Conservation (phyloP, 169 alveolate species). For the Cyclospora cayetanensis region DNA sequence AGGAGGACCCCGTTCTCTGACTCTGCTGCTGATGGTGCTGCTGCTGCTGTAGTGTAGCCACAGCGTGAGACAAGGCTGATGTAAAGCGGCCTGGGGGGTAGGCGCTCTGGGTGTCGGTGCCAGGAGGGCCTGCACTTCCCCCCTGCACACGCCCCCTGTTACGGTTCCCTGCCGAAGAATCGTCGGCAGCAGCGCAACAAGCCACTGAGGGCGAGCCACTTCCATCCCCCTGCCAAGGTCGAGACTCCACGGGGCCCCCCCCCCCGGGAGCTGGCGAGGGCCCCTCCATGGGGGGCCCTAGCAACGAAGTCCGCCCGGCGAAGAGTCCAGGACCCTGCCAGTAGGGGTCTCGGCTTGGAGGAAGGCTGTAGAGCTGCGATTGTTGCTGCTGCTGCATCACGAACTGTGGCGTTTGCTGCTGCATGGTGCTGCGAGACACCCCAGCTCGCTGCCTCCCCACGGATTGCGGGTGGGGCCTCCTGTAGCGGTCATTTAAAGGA, state of each 20-base stretch:
- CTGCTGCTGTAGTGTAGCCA: conserved; percentile 13
- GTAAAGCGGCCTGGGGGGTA: conserved; percentile 20
- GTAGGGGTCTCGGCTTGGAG: conserved; percentile 58
- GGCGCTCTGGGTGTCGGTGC: too few relatives aligned
- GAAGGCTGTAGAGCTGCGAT: conserved; percentile 15
- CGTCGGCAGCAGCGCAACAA: conserved; percentile 40
- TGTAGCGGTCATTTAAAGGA: conserved; percentile 26
- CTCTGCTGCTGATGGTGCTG: conserved; percentile 15
- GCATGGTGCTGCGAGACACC: conserved; percentile 12
- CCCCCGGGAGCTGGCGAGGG: conserved; percentile 23
- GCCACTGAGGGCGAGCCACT: conserved; percentile 6
- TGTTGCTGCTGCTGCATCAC: conserved; percentile 48
- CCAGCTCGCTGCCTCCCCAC: conserved; percentile 42
- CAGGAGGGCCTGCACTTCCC: background rate
- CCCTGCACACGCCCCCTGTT: conserved; percentile 48
- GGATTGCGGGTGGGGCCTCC: conserved; percentile 48
- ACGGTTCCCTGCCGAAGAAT: conserved; percentile 8
- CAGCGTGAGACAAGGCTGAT: background rate
- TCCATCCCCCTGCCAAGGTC: conserved; percentile 32
- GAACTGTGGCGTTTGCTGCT: conserved; percentile 31
- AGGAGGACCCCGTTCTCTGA: conserved; percentile 8
- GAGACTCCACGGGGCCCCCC: background rate
- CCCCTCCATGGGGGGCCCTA: conserved; percentile 52
- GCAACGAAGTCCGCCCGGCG: conserved; percentile 37
- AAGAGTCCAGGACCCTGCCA: conserved; percentile 31